phyloP scores from a whole-genome alignment of 805 yeast genomes.

The Saccharomycopsis fodiens region DNA sequence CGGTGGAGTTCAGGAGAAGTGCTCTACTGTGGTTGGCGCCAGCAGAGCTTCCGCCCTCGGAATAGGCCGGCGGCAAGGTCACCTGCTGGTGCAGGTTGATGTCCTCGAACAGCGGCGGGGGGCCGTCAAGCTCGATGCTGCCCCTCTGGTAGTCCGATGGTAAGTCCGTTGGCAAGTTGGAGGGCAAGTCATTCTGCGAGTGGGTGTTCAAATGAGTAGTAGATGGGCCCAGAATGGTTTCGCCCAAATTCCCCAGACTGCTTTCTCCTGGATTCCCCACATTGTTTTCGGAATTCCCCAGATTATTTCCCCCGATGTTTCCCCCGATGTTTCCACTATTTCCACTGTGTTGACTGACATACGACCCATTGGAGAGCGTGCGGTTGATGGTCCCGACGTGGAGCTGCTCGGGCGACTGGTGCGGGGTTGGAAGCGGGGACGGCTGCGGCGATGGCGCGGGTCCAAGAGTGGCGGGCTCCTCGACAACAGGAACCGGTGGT shows the following conservation, averaged over 20 bases:
- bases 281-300: too few species aligned
- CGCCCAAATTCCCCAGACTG: background rate
- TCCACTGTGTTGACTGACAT: background rate
- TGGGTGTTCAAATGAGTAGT: background rate
- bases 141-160: background rate
- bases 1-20: background rate
- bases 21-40: background rate
- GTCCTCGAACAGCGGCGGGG: constrained; percentile 4
- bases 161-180: background rate
- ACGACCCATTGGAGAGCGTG: background rate
- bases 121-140: constrained; percentile 4
- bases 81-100: background rate
- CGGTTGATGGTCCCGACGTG: background rate
- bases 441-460: background rate
- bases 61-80: constrained; percentile 1
- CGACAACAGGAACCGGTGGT: background rate
- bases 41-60: background rate
- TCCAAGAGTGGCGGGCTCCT: background rate
- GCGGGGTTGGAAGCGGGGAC: background rate
- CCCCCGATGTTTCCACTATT: too few species aligned
- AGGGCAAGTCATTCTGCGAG: background rate
- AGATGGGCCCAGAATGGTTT: background rate
- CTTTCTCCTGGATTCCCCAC: background rate
- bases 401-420: background rate
- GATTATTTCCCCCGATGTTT: too few species aligned